Base-by-base conservation (phyloP, 805 yeast species). In the Kockiozyma suomiensis region DNA sequence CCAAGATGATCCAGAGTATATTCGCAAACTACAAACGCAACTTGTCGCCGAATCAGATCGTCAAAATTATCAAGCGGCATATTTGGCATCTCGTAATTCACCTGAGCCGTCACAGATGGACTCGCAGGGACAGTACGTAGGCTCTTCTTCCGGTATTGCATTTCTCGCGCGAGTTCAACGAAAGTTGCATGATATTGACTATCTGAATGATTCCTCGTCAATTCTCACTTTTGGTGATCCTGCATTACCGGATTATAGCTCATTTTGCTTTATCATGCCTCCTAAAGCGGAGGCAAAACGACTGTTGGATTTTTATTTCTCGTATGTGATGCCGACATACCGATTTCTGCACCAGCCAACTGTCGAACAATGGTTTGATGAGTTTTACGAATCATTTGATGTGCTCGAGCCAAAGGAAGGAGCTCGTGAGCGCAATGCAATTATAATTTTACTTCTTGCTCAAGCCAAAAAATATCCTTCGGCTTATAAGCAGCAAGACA, bases 251-350 rank as follows among this genome's bases (percentile, higher is more conserved):
- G 51, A 56, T n/a, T 25, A 10, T 17, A 23, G 49, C 48, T 35
- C 52, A 1, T 8, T 28, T n/a, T 56, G 50, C 35, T 54, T 61
- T 26, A 51, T 61, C 8, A 25, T 61, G 33, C 65, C 65, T 12
- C 56, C 60, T 8, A 54, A 50, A 15, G 13, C 23, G 5, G 57
- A 58, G 10, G 63, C 63, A 4, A 51, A 30, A 21, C 51, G 30
- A 13, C 12, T 54, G 50, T 4, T 61, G 13, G 55, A 59, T 15
- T 54, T 58, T 28, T 61, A 58, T 37, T 61, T 61, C 35, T 41
- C 56, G 1, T 61, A 52, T 28, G 65, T 61, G 13, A 61, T 61
- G 65, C 65, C 65, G 30, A 59, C 59, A 10, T 59, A 58, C 30
- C 49, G 65, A 4, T 61, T 61, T 32, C 32, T 61, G 33, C 65